Conservation (phyloP, 495 filamentous ascomycete genomes). For the Hyaloscypha finlandica region DNA sequence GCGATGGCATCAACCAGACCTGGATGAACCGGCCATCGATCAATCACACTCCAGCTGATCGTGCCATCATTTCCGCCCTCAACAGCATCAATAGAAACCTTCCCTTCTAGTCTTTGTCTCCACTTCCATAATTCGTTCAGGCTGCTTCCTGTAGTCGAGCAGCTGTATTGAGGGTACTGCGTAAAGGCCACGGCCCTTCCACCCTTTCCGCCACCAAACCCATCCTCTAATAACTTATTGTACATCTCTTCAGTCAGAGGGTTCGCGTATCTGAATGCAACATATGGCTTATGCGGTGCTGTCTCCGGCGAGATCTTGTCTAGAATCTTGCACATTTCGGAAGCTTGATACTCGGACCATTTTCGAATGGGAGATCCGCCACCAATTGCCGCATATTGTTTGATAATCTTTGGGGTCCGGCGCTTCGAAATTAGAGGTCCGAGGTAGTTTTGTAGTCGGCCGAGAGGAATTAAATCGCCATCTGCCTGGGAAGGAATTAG, state of each 20-base stretch:
- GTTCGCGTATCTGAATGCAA: slow-evolving; percentile 96
- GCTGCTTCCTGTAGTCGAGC: slow-evolving; percentile 94
- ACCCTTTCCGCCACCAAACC: slow-evolving; percentile 82
- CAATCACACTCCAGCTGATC: slow-evolving; percentile 97
- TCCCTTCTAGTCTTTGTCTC: slow-evolving; percentile 84
- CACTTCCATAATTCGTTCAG: slow-evolving; percentile 98
- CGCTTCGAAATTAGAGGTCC: slow-evolving; percentile 83
- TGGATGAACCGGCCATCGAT: slow-evolving; percentile 90
- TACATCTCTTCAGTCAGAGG: slow-evolving; percentile 96
- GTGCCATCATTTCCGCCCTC: slow-evolving; percentile 54
- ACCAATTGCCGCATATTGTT: slow-evolving; percentile 94
- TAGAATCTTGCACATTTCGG: slow-evolving; percentile 93
- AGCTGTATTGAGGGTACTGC: slow-evolving; percentile 99
- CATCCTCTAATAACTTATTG: slow-evolving; percentile 75
- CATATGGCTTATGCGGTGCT: slow-evolving; percentile 96
- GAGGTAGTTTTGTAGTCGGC: slow-evolving; percentile 86
- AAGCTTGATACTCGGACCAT: slow-evolving; percentile 93
- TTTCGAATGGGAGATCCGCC: slow-evolving; percentile 96
- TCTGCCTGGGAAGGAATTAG: slow-evolving; percentile 52
- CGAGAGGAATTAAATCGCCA: slow-evolving; percentile 93
- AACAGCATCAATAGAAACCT: slow-evolving; percentile 43
- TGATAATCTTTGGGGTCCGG: slow-evolving; percentile 91
- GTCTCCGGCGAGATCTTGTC: slow-evolving; percentile 88
- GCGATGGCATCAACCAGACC: slow-evolving; percentile 92
- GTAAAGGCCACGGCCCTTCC: slow-evolving; percentile 96